Percentiles rank a stretch among this genome's conserved stretches.
Evolutionary conservation across 805 yeast genomes (phyloP).

Genomic region (Metschnikowia similis): DNA sequence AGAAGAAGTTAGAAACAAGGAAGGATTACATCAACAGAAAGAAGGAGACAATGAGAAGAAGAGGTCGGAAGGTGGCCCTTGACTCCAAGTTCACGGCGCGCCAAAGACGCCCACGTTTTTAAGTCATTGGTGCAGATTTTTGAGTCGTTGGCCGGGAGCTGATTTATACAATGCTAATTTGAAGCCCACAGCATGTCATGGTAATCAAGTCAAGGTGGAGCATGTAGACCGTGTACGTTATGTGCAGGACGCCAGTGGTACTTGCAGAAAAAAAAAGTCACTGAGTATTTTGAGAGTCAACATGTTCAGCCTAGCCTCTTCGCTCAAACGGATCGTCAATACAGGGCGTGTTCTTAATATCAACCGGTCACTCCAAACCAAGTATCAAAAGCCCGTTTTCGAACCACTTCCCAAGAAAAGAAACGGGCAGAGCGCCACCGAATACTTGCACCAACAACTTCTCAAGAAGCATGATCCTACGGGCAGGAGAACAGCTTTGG

Average conservation of each 20-base stretch:
- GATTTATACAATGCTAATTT: neutral
- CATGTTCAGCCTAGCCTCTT: conserved; percentile 8
- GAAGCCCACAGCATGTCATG: neutral
- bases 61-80: conserved; percentile 84
- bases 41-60: conserved; percentile 87
- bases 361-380: conserved; percentile 1
- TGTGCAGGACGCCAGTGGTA: conserved; percentile 4
- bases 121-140: conserved; percentile 29
- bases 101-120: conserved; percentile 44
- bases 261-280: conserved; percentile 2
- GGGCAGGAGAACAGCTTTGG: conserved; percentile 58
- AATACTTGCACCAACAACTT: conserved; percentile 48
- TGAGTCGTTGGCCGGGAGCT: conserved; percentile 9
- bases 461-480: conserved; percentile 62
- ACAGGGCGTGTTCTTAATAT: conserved; percentile 1
- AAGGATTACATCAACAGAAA: conserved; percentile 83
- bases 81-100: conserved; percentile 94
- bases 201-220: neutral
- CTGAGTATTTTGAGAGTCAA: neutral
- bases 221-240: neutral
- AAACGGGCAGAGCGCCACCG: conserved; percentile 42
- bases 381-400: conserved; percentile 30
- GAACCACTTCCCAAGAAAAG: conserved; percentile 50
- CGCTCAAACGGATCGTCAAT: conserved; percentile 2
- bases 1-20: conserved; percentile 61